Conservation (phyloP, 108 stramenopile species). For the Nitzschia putrida region DNA sequence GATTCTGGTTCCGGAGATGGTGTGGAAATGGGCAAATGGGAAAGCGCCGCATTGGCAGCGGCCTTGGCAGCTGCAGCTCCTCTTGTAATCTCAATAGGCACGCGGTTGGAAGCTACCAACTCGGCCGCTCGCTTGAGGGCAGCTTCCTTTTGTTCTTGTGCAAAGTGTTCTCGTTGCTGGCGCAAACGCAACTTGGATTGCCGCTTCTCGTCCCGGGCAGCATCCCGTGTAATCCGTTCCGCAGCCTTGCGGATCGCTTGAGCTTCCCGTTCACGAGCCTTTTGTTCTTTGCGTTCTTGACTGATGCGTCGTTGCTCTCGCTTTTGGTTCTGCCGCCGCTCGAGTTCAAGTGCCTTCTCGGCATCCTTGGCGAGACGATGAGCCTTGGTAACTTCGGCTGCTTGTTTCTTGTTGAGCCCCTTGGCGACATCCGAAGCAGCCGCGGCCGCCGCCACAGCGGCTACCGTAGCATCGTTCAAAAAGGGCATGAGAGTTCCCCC, state of each 20-base stretch:
- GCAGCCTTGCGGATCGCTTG: constrained; percentile 48
- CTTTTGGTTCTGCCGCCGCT: constrained; percentile 45
- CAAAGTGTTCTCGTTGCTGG: constrained; percentile 61
- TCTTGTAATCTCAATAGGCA: constrained; percentile 78
- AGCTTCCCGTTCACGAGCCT: constrained; percentile 62
- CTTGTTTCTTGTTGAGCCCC: constrained; percentile 37
- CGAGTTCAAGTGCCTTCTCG: constrained; percentile 52
- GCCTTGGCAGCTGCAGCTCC: constrained; percentile 47
- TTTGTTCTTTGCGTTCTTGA: constrained; percentile 50
- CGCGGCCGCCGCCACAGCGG: constrained; percentile 38
- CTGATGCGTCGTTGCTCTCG: constrained; percentile 55
- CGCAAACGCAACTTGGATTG: constrained; percentile 57
- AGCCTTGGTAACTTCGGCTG: constrained; percentile 45
- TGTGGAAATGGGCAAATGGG: neutral
- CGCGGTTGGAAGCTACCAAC: constrained; percentile 66
- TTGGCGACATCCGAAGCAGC: constrained; percentile 22
- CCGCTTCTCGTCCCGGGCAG: constrained; percentile 62
- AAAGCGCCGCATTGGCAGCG: constrained; percentile 26
- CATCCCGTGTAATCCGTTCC: constrained; percentile 60
- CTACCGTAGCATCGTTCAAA: constrained; percentile 2
- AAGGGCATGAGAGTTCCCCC: neutral
- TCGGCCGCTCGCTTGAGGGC: constrained; percentile 73
- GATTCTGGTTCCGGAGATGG: neutral
- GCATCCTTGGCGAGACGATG: constrained; percentile 55
- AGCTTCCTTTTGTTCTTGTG: constrained; percentile 72